These are phyloP conservation scores for Neospora caninum DNA, from an alignment of 169 alveolate genomes.

Conservation along the genomic window DNA sequence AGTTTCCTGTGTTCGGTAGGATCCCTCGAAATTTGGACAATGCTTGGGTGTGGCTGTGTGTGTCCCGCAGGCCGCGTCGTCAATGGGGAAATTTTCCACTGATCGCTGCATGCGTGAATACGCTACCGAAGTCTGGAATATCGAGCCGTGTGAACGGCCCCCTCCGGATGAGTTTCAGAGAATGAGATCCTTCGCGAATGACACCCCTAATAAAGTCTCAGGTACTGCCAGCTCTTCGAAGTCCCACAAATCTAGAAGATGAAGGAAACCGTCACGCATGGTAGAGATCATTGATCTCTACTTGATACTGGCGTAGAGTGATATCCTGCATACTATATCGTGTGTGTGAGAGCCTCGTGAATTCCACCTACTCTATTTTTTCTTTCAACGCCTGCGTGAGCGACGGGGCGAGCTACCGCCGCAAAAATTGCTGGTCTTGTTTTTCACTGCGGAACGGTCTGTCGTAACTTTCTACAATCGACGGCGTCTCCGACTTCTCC, in stretches of 20 bases:
- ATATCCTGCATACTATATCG: too few species aligned
- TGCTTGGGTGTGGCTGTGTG: not conserved
- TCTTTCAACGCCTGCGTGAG: too few species aligned
- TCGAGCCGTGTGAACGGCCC: slow-evolving; percentile 52
- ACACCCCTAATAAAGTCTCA: slow-evolving; percentile 31
- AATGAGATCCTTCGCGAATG: slow-evolving; percentile 53
- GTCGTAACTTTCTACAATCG: too few species aligned
- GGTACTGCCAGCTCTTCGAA: not conserved
- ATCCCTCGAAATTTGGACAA: too few species aligned
- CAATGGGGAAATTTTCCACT: slow-evolving; percentile 90
- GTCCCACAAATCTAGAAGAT: not conserved
- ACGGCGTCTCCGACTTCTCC: too few species aligned
- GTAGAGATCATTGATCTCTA: too few species aligned
- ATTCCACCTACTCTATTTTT: too few species aligned
- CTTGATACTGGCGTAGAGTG: too few species aligned
- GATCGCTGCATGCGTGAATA: slow-evolving; percentile 91
- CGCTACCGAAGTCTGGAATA: slow-evolving; percentile 82
- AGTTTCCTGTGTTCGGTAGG: not conserved
- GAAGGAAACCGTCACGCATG: not conserved
- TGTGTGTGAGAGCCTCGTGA: too few species aligned
- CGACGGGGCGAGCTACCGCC: too few species aligned
- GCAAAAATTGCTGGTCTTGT: too few species aligned
- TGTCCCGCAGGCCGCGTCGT: slow-evolving; percentile 79
- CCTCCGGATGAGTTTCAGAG: slow-evolving; percentile 54
- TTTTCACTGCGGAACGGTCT: too few species aligned